phyloP scores from a whole-genome alignment of 768 basidiomycete species.

The Mycena capillaripes region DNA sequence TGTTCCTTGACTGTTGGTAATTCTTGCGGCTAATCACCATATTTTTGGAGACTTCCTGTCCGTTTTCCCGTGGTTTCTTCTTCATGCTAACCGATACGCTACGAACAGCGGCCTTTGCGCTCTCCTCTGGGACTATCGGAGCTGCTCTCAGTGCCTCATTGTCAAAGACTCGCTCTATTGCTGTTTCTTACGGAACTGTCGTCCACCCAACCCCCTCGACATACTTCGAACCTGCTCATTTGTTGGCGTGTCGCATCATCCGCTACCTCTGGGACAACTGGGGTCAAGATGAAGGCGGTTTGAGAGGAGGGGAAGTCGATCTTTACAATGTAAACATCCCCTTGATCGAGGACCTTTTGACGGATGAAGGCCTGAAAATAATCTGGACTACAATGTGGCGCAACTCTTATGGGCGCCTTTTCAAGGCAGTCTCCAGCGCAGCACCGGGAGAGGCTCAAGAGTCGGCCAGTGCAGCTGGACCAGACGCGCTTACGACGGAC shows the following conservation, averaged over 20 bases:
- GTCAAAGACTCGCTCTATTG: slow-evolving; percentile 81
- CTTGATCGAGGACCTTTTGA: slow-evolving; percentile 74
- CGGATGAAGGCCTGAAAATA: slow-evolving; percentile 72
- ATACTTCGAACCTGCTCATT: slow-evolving; percentile 80
- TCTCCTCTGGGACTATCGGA: slow-evolving; percentile 94
- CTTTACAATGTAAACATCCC: slow-evolving; percentile 93
- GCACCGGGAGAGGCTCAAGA: slow-evolving; percentile 32
- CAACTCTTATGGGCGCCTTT: slow-evolving; percentile 86
- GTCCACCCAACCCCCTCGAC: slow-evolving; percentile 72
- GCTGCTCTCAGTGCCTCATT: slow-evolving; percentile 88
- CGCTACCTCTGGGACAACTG: slow-evolving; percentile 86
- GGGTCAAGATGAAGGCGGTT: slow-evolving; percentile 76
- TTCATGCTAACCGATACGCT: slow-evolving; percentile 4
- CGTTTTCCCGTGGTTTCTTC: slow-evolving; percentile 37
- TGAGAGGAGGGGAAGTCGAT: slow-evolving; percentile 77
- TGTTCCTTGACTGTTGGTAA: background rate
- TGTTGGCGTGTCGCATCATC: slow-evolving; percentile 76
- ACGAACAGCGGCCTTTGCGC: slow-evolving; percentile 79
- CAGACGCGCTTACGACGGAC: slow-evolving; percentile 53
- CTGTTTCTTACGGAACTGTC: slow-evolving; percentile 90
- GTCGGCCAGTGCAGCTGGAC: slow-evolving; percentile 55
- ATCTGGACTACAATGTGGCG: slow-evolving; percentile 90
- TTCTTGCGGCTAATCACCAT: background rate
- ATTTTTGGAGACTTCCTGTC: slow-evolving; percentile 69
- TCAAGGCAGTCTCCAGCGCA: slow-evolving; percentile 62